Percentiles rank a stretch among this genome's conserved stretches.
phyloP scores from a whole-genome alignment of 768 basidiomycete species.

The Suillus subaureus region DNA sequence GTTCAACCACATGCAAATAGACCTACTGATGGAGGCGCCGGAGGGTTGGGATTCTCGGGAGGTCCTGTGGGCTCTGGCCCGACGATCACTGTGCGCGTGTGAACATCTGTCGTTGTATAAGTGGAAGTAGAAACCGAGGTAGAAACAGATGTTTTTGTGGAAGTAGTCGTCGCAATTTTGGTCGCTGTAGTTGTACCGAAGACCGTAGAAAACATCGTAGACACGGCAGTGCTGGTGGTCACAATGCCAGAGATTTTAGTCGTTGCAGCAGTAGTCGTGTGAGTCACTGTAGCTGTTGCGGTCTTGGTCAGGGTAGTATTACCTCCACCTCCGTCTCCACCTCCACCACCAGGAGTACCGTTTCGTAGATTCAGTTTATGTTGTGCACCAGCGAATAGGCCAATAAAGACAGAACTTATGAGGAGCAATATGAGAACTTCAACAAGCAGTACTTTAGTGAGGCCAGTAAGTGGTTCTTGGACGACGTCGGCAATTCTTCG shows the following conservation, averaged over 20 bases:
- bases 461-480: conserved; percentile 78
- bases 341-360: conserved; percentile 33
- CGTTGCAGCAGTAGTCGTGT: conserved; percentile 24
- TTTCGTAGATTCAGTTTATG: conserved; percentile 66
- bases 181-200: conserved; percentile 39
- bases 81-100: conserved; percentile 44
- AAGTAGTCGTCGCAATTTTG: conserved; percentile 42
- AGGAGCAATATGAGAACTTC: conserved; percentile 78
- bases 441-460: conserved; percentile 81
- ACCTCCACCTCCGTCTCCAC: conserved; percentile 24
- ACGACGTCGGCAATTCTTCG: conserved; percentile 52
- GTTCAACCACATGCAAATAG: not conserved
- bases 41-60: conserved; percentile 57
- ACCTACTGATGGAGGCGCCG: conserved; percentile 52
- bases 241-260: conserved; percentile 33
- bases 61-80: conserved; percentile 42
- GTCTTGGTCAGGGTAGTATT: conserved; percentile 38
- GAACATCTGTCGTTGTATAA: conserved; percentile 36
- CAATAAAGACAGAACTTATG: conserved; percentile 85
- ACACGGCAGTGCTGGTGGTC: conserved; percentile 35
- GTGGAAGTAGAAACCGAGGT: conserved; percentile 37
- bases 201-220: conserved; percentile 33
- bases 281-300: conserved; percentile 34
- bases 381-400: conserved; percentile 89
- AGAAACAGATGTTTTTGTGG: conserved; percentile 40